A percentile compares a stretch with the other conserved stretches of the same genome.
Conservation (phyloP, 2,329 filamentous ascomycete genomes). For the Botrytis pseudocinerea region DNA sequence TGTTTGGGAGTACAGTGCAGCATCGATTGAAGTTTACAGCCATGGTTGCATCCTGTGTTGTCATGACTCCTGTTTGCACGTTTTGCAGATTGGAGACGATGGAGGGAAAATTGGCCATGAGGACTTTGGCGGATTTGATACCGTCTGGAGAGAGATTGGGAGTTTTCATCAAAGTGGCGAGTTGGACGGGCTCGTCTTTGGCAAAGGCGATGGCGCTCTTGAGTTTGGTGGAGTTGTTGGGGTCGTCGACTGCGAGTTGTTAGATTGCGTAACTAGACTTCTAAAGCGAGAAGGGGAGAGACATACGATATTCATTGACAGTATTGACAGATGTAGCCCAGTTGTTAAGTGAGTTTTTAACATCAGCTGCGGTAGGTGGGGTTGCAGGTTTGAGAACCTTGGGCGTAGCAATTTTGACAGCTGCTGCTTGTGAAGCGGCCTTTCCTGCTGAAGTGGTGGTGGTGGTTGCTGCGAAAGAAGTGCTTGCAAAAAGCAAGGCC, state of each 20-base stretch:
- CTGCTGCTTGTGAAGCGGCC: conserved; percentile 3
- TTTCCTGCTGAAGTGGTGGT: neutral
- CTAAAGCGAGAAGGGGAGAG: neutral
- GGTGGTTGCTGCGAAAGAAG: conserved; percentile 7
- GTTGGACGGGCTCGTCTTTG: conserved; percentile 29
- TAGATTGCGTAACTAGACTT: neutral
- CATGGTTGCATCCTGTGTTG: conserved; percentile 27
- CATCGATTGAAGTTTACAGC: conserved; percentile 31
- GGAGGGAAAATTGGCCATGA: conserved; percentile 31
- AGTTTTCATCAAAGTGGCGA: conserved; percentile 29
- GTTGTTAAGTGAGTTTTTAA: conserved; percentile 29
- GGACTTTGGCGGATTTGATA: conserved; percentile 26
- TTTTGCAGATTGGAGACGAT: conserved; percentile 29
- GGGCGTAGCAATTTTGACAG: conserved; percentile 16
- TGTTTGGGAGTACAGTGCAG: conserved; percentile 29
- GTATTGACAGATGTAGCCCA: conserved; percentile 29
- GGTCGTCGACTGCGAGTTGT: conserved; percentile 16
- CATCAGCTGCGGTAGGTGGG: conserved; percentile 26
- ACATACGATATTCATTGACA: conserved; percentile 29
- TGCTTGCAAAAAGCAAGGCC: conserved; percentile 12
- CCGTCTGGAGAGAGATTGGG: conserved; percentile 23
- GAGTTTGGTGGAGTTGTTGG: conserved; percentile 25
- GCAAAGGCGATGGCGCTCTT: conserved; percentile 27
- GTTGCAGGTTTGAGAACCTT: conserved; percentile 25
- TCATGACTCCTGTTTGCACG: conserved; percentile 27